phyloP scores from a whole-genome alignment of 345 rosid genomes.

The Camelina hispida region DNA sequence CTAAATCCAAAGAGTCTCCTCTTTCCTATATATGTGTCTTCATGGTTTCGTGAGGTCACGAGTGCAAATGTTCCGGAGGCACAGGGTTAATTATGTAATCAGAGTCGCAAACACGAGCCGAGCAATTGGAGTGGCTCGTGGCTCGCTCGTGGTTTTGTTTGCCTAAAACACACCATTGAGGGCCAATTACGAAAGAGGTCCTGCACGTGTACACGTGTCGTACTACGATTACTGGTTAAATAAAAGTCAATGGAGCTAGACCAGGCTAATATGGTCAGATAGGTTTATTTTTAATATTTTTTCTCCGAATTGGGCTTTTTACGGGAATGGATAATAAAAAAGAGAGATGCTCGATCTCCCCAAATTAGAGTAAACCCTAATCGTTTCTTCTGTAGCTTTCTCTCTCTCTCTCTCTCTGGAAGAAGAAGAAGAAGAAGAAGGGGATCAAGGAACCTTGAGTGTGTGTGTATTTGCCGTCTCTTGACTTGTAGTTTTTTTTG shows the following conservation, averaged over 20 bases:
- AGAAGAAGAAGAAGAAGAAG: not conserved
- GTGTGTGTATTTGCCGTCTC: constrained; percentile 26
- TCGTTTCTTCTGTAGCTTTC: constrained; percentile 27
- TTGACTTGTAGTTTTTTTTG: constrained; percentile 1
- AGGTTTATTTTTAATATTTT: not conserved
- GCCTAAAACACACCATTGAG: constrained; percentile 19
- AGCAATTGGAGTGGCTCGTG: constrained; percentile 11
- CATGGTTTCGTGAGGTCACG: not conserved
- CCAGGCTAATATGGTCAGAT: constrained; percentile 32
- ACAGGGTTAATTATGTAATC: constrained; percentile 8
- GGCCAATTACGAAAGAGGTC: not conserved
- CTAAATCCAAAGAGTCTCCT: constrained; percentile 1
- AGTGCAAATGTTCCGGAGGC: not conserved
- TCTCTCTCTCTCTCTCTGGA: constrained; percentile 1
- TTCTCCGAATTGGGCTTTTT: constrained; percentile 25
- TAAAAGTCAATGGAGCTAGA: not conserved
- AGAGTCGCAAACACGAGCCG: constrained; percentile 2
- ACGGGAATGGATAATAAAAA: constrained; percentile 34
- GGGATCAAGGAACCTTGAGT: constrained; percentile 35
- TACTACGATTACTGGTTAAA: not conserved
- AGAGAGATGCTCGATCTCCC: constrained; percentile 37
- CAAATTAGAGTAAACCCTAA: constrained; percentile 56
- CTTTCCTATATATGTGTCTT: not conserved
- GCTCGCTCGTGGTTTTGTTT: constrained; percentile 12
- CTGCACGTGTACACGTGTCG: not conserved